A percentile compares a stretch with the other conserved stretches of the same genome.
phyloP scores from a whole-genome alignment of 441 rosid species.

The Eutrema salsugineum region DNA sequence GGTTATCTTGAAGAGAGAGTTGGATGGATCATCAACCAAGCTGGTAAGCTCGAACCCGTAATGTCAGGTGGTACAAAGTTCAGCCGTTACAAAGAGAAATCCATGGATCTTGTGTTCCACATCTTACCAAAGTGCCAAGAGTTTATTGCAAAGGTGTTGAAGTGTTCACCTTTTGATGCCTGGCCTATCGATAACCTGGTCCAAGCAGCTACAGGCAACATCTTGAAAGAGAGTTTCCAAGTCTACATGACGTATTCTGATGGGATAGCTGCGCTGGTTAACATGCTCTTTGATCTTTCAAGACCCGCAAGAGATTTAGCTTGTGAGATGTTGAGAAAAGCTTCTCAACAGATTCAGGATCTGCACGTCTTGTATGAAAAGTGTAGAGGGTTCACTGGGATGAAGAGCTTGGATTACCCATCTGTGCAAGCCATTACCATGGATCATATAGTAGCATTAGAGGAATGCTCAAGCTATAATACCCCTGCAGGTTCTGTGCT shows the following conservation, averaged over 20 bases:
- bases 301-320: conserved; percentile 58
- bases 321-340: conserved; percentile 57
- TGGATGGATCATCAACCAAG: conserved; percentile 74
- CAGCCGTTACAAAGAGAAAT: conserved; percentile 42
- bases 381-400: conserved; percentile 42
- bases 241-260: conserved; percentile 53
- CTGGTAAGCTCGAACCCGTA: conserved; percentile 78
- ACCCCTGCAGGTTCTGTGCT: neutral
- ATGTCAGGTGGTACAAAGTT: conserved; percentile 41
- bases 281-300: conserved; percentile 62
- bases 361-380: conserved; percentile 51
- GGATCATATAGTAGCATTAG: conserved; percentile 60
- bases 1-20: conserved; percentile 73
- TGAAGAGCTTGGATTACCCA: conserved; percentile 66
- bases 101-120: conserved; percentile 51
- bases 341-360: conserved; percentile 48
- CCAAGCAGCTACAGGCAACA: conserved; percentile 56
- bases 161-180: conserved; percentile 38
- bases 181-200: conserved; percentile 36
- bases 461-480: conserved; percentile 37
- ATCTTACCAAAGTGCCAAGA: conserved; percentile 63
- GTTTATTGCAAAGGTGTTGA: conserved; percentile 56
- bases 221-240: conserved; percentile 83
- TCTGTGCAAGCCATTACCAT: conserved; percentile 46
- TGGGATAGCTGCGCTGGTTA: conserved; percentile 47